Conservation (phyloP, 1,284 basidiomycete genomes). For the Hemileia vastatrix region DNA sequence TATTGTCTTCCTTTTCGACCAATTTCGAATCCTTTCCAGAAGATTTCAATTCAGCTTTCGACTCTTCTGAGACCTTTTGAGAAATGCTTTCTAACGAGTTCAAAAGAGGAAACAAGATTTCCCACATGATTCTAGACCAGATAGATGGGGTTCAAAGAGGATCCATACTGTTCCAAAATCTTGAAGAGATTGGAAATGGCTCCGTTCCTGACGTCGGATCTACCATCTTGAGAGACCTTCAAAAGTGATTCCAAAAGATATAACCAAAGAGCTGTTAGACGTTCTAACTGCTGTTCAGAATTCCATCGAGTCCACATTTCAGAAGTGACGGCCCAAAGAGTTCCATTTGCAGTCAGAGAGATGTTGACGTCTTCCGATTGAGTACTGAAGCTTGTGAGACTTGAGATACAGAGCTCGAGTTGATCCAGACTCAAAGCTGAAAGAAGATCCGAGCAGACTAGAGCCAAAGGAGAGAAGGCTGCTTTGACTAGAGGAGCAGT, state of each 20-base stretch:
- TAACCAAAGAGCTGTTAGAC: conserved; percentile 77
- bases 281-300: conserved; percentile 52
- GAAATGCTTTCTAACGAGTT: conserved; percentile 57
- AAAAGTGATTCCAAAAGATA: conserved; percentile 73
- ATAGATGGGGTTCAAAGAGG: conserved; percentile 63
- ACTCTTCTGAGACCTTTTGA: background rate
- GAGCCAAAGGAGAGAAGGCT: conserved; percentile 81
- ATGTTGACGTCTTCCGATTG: conserved; percentile 87
- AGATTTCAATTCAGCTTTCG: background rate
- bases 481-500: conserved; percentile 65
- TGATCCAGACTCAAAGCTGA: conserved; percentile 67
- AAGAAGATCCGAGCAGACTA: conserved; percentile 81
- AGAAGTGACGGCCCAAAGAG: conserved; percentile 71
- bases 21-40: background rate
- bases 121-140: conserved; percentile 80
- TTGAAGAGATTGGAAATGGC: conserved; percentile 91
- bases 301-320: conserved; percentile 64
- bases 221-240: conserved; percentile 65
- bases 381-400: conserved; percentile 76
- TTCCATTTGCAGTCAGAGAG: conserved; percentile 82
- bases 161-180: conserved; percentile 83
- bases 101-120: conserved; percentile 76
- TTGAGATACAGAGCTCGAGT: conserved; percentile 74
- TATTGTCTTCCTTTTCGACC: conserved; percentile 3
- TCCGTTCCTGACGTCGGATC: conserved; percentile 79